Percentiles rank a stretch among this genome's conserved stretches.
Conservation (phyloP, 306 rosid species). For the Sechiopsis laciniata region DNA sequence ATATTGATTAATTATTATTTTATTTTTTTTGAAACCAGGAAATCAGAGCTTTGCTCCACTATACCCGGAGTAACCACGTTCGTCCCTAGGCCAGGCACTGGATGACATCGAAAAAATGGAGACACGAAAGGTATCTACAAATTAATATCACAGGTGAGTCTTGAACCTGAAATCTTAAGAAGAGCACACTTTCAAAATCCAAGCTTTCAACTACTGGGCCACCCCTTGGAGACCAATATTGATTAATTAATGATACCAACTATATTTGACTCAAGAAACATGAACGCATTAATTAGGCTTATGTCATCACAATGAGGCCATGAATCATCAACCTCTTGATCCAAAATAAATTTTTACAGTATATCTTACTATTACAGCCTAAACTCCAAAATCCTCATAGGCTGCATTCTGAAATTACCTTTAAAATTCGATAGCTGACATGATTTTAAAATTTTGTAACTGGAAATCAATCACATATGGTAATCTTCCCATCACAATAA, state of each 20-base stretch:
- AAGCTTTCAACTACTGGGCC: too few species aligned
- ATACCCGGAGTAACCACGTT: too few species aligned
- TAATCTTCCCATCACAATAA: background rate
- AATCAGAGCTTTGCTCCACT: too few species aligned
- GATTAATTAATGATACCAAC: background rate
- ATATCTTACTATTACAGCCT: background rate
- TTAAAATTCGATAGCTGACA: background rate
- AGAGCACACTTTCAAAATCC: too few species aligned
- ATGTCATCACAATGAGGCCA: background rate
- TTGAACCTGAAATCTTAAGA: too few species aligned
- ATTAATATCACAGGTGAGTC: too few species aligned
- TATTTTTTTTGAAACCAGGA: too few species aligned
- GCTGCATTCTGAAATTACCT: constrained; percentile 11
- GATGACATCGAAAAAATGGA: too few species aligned
- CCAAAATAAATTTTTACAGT: background rate
- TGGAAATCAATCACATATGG: constrained; percentile 3
- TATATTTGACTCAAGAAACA: background rate
- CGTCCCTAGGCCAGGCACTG: too few species aligned
- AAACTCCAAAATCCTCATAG: constrained; percentile 8
- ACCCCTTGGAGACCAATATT: too few species aligned
- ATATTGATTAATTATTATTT: background rate
- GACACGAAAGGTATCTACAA: too few species aligned
- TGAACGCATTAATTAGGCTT: background rate
- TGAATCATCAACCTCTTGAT: background rate
- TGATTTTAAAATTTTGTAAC: background rate